Evolutionary conservation across 805 yeast species (phyloP).

Genomic region (Candida silvicultrix): DNA sequence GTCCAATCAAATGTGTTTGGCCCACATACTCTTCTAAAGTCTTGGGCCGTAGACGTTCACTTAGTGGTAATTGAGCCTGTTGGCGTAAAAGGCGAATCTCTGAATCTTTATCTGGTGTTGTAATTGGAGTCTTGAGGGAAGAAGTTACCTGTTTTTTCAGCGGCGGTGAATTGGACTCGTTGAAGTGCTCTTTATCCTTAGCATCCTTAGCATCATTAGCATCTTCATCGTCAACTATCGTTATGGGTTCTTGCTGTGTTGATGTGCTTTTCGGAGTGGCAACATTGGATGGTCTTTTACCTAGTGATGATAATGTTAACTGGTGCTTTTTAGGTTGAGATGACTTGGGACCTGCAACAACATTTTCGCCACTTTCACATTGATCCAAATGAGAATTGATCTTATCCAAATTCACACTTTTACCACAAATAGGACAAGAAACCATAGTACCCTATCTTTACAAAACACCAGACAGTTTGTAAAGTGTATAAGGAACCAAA

Average conservation of each 20-base stretch:
- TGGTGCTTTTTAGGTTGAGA: neutral
- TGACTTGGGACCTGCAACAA: neutral
- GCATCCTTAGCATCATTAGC: neutral
- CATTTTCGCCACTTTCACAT: conserved; percentile 11
- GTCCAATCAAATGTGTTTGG: conserved; percentile 70
- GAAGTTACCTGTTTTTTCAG: neutral
- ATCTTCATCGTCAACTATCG: conserved; percentile 1
- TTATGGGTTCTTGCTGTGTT: neutral
- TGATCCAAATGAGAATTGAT: conserved; percentile 20
- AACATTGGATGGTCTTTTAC: neutral
- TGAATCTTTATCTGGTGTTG: conserved; percentile 5
- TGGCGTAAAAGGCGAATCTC: conserved; percentile 12
- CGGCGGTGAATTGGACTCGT: neutral
- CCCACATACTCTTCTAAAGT: conserved; percentile 71
- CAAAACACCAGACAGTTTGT: too few relatives aligned
- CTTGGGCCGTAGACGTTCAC: conserved; percentile 80
- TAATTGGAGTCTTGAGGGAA: neutral
- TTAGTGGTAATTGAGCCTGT: conserved; percentile 38
- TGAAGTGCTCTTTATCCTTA: too few relatives aligned
- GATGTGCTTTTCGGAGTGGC: neutral
- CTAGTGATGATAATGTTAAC: neutral
- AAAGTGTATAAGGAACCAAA: too few relatives aligned
- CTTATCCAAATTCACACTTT: conserved; percentile 7
- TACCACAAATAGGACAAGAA: conserved; percentile 21
- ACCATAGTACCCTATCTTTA: conserved; percentile 15